Conservation (phyloP, 2,329 filamentous ascomycete genomes). For the Nectriaceae sp. region DNA sequence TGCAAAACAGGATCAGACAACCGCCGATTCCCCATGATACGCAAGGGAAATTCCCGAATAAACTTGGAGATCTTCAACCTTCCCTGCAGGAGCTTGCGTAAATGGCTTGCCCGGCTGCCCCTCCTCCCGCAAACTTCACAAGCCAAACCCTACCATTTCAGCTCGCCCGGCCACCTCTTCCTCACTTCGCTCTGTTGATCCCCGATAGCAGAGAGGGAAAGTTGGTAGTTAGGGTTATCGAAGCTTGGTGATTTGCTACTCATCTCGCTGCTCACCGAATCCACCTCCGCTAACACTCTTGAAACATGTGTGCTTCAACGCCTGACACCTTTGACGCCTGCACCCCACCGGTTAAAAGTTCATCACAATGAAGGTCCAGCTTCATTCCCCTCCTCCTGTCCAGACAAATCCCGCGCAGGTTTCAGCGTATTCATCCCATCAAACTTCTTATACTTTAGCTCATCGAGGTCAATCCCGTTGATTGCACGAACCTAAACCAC, state of each 20-base stretch:
- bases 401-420: constrained; percentile 36
- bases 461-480: constrained; percentile 42
- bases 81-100: constrained; percentile 21
- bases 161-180: no score
- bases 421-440: constrained; percentile 38
- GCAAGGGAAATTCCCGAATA: no score
- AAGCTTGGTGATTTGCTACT: no score
- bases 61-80: constrained; percentile 4
- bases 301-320: no score
- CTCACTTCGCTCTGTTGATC: no score
- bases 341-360: no score
- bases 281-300: not conserved
- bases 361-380: no score
- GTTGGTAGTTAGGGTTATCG: no score
- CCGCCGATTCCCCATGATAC: not conserved
- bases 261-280: no score
- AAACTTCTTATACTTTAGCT: constrained; percentile 36
- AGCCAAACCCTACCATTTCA: not conserved
- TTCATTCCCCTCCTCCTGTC: not conserved
- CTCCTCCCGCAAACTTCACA: constrained; percentile 1
- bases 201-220: no score
- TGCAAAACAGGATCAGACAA: not conserved
- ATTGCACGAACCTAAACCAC: constrained; percentile 42
- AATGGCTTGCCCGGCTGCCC: constrained; percentile 21
- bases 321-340: no score